phyloP scores from a whole-genome alignment of 2,329 filamentous ascomycete genomes.

The Furcasterigmium furcatum region DNA sequence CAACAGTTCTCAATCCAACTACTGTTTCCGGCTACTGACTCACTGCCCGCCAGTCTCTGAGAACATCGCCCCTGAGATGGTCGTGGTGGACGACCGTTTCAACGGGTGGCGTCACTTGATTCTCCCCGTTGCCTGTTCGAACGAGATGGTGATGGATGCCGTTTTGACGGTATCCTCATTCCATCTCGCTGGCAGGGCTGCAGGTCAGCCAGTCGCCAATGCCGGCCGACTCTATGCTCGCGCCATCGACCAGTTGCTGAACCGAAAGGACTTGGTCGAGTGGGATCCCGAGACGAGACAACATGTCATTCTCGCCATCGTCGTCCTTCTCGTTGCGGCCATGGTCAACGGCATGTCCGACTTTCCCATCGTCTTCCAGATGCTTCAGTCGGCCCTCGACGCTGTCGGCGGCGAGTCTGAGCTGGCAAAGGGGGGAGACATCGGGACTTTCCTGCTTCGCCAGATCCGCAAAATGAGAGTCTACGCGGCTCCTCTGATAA shows the following conservation, averaged over 20 bases:
- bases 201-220: not conserved
- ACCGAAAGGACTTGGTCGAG: conserved; percentile 13
- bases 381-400: conserved; percentile 20
- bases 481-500: conserved; percentile 5
- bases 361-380: conserved; percentile 18
- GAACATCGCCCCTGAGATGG: conserved; percentile 16
- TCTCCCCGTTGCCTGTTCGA: conserved; percentile 12
- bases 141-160: conserved; percentile 8
- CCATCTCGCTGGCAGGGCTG: not conserved
- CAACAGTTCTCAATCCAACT: not conserved
- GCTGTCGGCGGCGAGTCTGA: conserved; percentile 16
- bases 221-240: conserved; percentile 7
- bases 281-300: conserved; percentile 9
- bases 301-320: conserved; percentile 11
- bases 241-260: conserved; percentile 11
- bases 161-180: conserved; percentile 8
- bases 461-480: conserved; percentile 8
- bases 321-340: conserved; percentile 17
- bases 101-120: conserved; percentile 16
- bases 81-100: conserved; percentile 14
- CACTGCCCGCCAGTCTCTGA: conserved; percentile 9
- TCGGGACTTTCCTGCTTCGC: conserved; percentile 1
- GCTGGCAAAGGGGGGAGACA: not conserved
- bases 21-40: not conserved
- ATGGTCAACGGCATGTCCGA: conserved; percentile 21